Evolutionary conservation across 495 filamentous ascomycete species (phyloP).

Genomic region (Neurospora sp.): DNA sequence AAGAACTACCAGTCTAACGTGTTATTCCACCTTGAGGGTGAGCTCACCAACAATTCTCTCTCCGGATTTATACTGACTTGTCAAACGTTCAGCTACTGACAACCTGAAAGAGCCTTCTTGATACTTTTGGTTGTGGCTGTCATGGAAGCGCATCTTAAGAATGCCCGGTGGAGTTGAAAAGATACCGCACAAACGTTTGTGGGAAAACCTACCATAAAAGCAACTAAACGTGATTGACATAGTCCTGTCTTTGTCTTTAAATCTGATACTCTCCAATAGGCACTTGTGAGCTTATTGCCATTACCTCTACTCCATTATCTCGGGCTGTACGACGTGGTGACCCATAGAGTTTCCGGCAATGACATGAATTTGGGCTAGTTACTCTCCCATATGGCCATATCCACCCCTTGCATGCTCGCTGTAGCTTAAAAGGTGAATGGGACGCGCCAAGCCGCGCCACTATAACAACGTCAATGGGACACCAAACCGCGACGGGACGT

Average conservation of each 20-base stretch:
- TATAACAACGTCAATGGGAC: not conserved
- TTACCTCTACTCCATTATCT: too few relatives aligned
- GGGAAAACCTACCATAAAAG: too few relatives aligned
- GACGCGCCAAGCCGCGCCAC: not conserved
- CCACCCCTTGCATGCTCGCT: not conserved
- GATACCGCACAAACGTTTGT: too few relatives aligned
- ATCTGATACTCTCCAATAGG: too few relatives aligned
- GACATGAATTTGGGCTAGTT: not conserved
- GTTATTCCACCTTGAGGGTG: constrained; percentile 94
- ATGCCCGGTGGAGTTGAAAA: too few relatives aligned
- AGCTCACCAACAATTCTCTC: not conserved
- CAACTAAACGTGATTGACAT: too few relatives aligned
- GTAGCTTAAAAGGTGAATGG: not conserved
- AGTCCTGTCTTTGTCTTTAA: too few relatives aligned
- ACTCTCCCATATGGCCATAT: not conserved
- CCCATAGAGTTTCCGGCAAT: not conserved
- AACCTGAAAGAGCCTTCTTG: constrained; percentile 53
- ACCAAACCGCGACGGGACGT: not conserved
- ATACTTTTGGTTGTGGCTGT: too few relatives aligned
- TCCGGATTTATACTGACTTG: not conserved
- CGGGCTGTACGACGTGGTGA: not conserved
- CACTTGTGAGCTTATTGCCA: too few relatives aligned
- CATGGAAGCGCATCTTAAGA: too few relatives aligned
- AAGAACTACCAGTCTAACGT: constrained; percentile 99
- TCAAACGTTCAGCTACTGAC: constrained; percentile 55